phyloP scores from a whole-genome alignment of 495 filamentous ascomycete genomes.

The Geoglossum glabrum region DNA sequence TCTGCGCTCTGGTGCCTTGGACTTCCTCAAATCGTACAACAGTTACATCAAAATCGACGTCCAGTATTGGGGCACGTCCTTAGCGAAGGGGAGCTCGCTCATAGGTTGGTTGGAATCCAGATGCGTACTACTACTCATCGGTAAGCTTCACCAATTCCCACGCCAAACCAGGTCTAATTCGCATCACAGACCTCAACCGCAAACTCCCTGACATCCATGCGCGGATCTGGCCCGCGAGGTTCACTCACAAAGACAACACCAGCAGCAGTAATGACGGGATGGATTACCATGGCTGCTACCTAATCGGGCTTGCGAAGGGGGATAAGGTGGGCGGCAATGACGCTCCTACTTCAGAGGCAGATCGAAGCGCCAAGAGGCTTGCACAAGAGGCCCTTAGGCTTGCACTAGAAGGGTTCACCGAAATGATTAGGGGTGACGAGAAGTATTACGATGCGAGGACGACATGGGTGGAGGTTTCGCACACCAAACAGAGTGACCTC shows the following conservation, averaged over 20 bases:
- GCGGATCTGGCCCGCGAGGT: constrained; percentile 37
- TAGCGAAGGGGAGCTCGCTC: constrained; percentile 23
- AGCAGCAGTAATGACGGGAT: constrained; percentile 11
- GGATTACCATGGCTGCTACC: constrained; percentile 32
- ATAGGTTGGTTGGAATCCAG: constrained; percentile 35
- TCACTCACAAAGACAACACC: constrained; percentile 9
- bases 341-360: not conserved
- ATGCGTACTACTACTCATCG: constrained; percentile 27
- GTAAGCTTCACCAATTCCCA: constrained; percentile 12
- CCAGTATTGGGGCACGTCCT: constrained; percentile 33
- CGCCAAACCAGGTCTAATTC: constrained; percentile 8
- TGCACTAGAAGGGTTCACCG: constrained; percentile 26
- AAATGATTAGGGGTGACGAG: constrained; percentile 22
- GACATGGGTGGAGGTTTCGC: constrained; percentile 26
- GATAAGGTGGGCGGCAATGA: not conserved
- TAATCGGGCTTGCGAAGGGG: constrained; percentile 30
- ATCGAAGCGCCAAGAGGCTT: constrained; percentile 12
- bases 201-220: constrained; percentile 24
- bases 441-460: constrained; percentile 26
- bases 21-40: constrained; percentile 25
- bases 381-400: constrained; percentile 17
- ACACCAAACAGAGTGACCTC: constrained; percentile 21
- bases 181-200: constrained; percentile 28
- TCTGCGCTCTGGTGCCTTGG: constrained; percentile 9
- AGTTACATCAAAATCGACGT: constrained; percentile 32